Evolutionary conservation across 768 basidiomycete genomes (phyloP), one percentile per base, ranked within the genome.

Genomic region (Auricularia sp.): DNA sequence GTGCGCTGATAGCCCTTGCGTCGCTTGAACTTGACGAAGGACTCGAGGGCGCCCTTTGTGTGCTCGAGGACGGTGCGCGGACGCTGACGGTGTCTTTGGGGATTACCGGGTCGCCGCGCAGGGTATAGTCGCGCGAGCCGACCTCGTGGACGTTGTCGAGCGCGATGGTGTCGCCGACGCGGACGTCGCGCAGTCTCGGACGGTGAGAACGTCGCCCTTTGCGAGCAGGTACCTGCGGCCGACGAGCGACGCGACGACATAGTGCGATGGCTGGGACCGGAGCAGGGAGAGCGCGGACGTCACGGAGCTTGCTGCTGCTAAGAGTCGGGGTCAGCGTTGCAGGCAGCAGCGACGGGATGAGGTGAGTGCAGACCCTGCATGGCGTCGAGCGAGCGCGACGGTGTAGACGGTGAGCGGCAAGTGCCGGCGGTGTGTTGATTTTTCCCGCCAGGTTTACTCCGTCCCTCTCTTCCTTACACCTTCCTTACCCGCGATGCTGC

Each of bases 1-100:
- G 92, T 94, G 78, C 92, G 92, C 77, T 90, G 85, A 78, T 98
- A 98, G 10, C 96, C 94, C 81, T 98, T 98, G 86, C 97, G 87
- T 77, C 94, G 80, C 81, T 98, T 99, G 81, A 95, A 96, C 82
- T 98, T 97, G 78, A 95, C 85, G 64, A 91, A 90, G 70, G 80
- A 82, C 77, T 96, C 90, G 90, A 98, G 89, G 63, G 83, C 82
- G 7, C 93, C 91, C 75, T 95, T 98, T 54, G 97, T 98, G 73
- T 99, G 96, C 76, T 99, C 97, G 58, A 98, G 77, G n/a, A 99
- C 94, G 24, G 92, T 97, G 94, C 88, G 68, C 89, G 80, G 47
- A 95, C 88, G 67, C 81, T 81, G 68, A 97, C 86, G 45, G 82
- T 79, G 64, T 80, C 78, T 4, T 83, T 71, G 0, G 90, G 84